Base-by-base conservation (phyloP, 2,329 filamentous ascomycete species). In the Pestalotiopsis sp. region DNA sequence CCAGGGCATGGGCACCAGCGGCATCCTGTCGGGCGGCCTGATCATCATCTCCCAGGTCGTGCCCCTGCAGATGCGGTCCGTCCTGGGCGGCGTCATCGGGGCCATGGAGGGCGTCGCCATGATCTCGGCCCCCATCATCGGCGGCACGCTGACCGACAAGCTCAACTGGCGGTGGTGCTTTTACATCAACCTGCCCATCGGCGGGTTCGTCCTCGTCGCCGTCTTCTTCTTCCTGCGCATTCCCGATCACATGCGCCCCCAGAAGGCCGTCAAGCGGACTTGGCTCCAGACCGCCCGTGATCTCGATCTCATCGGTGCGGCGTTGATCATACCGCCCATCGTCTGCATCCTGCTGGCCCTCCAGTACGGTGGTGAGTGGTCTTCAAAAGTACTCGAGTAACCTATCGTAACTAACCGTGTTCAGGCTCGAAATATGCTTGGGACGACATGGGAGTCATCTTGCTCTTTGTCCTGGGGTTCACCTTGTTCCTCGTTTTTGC, bases 401-500 rank as follows among this genome's bases (percentile, higher is more conserved):
- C 13, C 41, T 52, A 25, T 25, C 31, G 4, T 59, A 23, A 23
- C 66, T 68, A 5, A 58, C 31, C 38, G 25, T 1, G 11, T 66
- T n/a, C 49, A 66, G 79, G 85, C 23, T 31, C 59, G 4, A 70
- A 66, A 23, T n/a, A 66, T 17, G 56, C 70, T 2, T 75, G 70
- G 70, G 65, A 65, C 13, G 66, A 63, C 6, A 41, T 60, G 2
- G 64, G 57, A 2, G 65, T 72, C 9, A 82, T 87, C 59, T 80
- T 78, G 1, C 77, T 85, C 57, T 70, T 84, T 27, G 75, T 80
- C 60, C 72, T 82, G 1, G 81, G 80, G 12, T 73, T 72, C 0
- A 67, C 83, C 1, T 75, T 85, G 2, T 69, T 84, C 31, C 66
- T 81, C 49, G 71, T 69, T 3, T 87, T 87, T 71, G 68, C 81